These are phyloP conservation scores for Colletotrichum filicis DNA, from an alignment of 2,329 filamentous ascomycete species.

Conservation along the genomic window DNA sequence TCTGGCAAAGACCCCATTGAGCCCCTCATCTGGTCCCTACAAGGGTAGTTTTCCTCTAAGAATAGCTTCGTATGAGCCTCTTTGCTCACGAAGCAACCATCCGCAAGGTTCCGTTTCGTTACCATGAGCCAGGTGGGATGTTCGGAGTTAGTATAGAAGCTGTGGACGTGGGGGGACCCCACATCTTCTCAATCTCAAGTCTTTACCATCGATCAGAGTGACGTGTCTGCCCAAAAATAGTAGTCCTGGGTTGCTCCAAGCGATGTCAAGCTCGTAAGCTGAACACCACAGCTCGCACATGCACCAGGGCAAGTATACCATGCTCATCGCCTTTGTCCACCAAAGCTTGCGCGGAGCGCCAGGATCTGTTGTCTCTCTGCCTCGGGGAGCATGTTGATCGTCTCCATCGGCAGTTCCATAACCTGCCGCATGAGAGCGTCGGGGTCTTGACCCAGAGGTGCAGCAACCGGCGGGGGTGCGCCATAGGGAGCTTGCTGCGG, in stretches of 20 bases:
- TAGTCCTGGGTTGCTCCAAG: background rate
- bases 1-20: background rate
- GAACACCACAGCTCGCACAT: background rate
- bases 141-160: background rate
- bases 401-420: conserved; percentile 80
- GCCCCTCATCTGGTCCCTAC: background rate
- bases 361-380: conserved; percentile 83
- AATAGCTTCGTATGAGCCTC: conserved; percentile 17
- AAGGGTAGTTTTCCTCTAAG: background rate
- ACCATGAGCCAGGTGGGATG: too few relatives aligned
- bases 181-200: background rate
- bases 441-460: conserved; percentile 64
- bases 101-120: background rate
- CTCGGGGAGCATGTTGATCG: conserved; percentile 83
- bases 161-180: background rate
- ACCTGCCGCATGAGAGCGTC: conserved; percentile 84
- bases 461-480: conserved; percentile 41
- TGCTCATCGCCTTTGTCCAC: conserved; percentile 48
- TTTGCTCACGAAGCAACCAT: background rate
- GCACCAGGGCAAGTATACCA: background rate
- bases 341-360: conserved; percentile 75
- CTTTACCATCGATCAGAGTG: background rate
- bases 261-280: background rate
- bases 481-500: conserved; percentile 49
- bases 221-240: background rate